A percentile compares a stretch with the other conserved stretches of the same genome.
phyloP scores from a whole-genome alignment of 1,139 yeast genomes.

The Yamadazyma sp. region DNA sequence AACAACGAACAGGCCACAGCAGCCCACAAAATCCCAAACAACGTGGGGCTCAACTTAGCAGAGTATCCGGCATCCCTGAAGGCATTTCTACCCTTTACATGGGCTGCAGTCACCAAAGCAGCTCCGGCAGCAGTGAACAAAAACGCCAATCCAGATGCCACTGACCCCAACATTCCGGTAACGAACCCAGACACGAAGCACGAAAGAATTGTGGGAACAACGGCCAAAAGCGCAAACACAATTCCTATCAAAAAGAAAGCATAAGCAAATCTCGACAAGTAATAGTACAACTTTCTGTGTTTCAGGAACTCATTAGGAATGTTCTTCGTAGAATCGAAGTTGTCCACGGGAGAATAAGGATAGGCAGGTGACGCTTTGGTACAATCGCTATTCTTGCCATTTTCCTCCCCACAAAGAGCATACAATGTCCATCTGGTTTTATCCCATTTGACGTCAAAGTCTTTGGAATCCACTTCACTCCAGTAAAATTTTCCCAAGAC shows the following conservation, averaged over 20 bases:
- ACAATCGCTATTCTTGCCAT: conserved; percentile 46
- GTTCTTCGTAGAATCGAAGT: conserved; percentile 44
- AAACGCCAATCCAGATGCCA: conserved; percentile 36
- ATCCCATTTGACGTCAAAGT: conserved; percentile 41
- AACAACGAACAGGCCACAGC: conserved; percentile 48
- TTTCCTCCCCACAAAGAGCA: conserved; percentile 52
- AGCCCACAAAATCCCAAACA: conserved; percentile 69
- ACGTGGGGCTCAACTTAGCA: conserved; percentile 56
- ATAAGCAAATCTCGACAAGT: conserved; percentile 65
- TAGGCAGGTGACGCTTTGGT: conserved; percentile 51
- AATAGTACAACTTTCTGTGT: conserved; percentile 53
- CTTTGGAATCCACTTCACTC: conserved; percentile 68
- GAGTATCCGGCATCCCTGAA: conserved; percentile 48
- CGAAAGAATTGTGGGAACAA: conserved; percentile 33
- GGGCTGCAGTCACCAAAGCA: conserved; percentile 63
- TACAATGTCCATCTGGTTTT: conserved; percentile 74
- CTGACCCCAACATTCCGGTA: conserved; percentile 26
- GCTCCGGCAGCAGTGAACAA: conserved; percentile 59
- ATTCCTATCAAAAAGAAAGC: conserved; percentile 65
- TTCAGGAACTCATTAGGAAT: conserved; percentile 47
- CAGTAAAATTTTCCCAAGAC: conserved; percentile 60
- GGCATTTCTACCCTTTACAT: conserved; percentile 57
- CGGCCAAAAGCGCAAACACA: conserved; percentile 52
- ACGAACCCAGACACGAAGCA: conserved; percentile 20
- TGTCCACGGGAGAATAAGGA: conserved; percentile 65